These are phyloP conservation scores for Inga oerstediana DNA, from an alignment of 306 rosid genomes.

Conservation along the genomic window DNA sequence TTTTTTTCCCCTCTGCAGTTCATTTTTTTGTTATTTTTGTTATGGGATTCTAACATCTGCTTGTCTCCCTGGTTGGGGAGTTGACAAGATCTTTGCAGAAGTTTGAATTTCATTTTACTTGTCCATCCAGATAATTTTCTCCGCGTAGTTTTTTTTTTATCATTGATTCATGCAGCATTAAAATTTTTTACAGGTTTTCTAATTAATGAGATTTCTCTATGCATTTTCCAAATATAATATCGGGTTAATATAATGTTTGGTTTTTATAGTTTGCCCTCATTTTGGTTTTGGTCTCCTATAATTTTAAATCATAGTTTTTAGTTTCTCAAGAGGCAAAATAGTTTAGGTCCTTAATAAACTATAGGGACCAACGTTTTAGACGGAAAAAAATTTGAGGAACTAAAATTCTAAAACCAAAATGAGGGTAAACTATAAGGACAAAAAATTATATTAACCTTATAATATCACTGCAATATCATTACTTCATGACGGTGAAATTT, in stretches of 20 bases:
- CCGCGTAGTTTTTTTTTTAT: not conserved
- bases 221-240: not conserved
- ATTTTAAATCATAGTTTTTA: too few species aligned
- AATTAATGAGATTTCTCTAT: constrained; percentile 1
- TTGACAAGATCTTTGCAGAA: constrained; percentile 6
- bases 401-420: too few species aligned
- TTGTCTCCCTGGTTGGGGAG: not conserved
- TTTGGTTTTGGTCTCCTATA: too few species aligned
- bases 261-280: too few species aligned
- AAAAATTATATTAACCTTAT: too few species aligned
- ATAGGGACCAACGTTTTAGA: too few species aligned
- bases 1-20: constrained; percentile 17
- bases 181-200: constrained; percentile 21
- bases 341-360: too few species aligned
- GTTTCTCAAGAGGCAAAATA: too few species aligned
- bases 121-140: not conserved
- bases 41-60: not conserved
- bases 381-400: too few species aligned
- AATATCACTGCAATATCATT: not conserved
- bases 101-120: constrained; percentile 2
- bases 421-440: too few species aligned
- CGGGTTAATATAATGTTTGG: too few species aligned
- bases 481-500: not conserved
- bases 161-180: not conserved
- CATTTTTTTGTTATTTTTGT: not conserved